Conservation (phyloP, 2,329 filamentous ascomycete genomes). For the Davidsoniella neocaledoniae region DNA sequence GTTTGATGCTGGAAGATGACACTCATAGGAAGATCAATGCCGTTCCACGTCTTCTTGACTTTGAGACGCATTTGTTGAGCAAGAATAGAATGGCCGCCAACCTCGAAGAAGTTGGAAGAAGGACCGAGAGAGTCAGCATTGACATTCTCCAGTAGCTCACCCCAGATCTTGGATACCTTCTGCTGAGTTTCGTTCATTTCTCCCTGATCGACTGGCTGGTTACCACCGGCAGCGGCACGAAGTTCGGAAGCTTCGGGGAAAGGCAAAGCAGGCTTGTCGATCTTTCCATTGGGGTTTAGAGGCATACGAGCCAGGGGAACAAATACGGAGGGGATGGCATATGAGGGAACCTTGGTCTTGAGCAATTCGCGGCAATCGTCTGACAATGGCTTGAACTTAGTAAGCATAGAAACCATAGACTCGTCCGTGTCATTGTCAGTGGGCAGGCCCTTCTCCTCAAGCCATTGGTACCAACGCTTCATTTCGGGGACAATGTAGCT, state of each 20-base stretch:
- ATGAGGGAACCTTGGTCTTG: constrained; percentile 20
- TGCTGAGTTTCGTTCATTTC: constrained; percentile 18
- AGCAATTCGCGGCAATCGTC: constrained; percentile 24
- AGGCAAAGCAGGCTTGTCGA: constrained; percentile 60
- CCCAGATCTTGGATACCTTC: constrained; percentile 13
- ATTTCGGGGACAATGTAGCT: constrained; percentile 81
- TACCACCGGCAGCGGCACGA: constrained; percentile 10
- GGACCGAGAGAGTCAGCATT: constrained; percentile 14
- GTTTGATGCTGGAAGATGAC: constrained; percentile 19
- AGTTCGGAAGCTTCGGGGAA: constrained; percentile 35
- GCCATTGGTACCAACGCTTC: constrained; percentile 54
- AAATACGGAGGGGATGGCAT: constrained; percentile 21
- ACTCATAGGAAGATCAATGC: constrained; percentile 19
- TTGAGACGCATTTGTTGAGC: constrained; percentile 34
- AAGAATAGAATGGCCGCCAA: constrained; percentile 30
- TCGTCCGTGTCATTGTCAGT: constrained; percentile 11
- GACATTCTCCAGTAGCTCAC: constrained; percentile 14
- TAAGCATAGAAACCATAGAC: constrained; percentile 20
- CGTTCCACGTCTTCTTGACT: constrained; percentile 18
- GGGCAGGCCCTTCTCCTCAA: constrained; percentile 21
- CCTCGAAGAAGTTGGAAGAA: constrained; percentile 24
- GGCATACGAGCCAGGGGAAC: constrained; percentile 19
- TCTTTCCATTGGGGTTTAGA: constrained; percentile 55
- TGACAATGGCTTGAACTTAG: constrained; percentile 20
- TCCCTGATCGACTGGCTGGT: constrained; percentile 31